These are phyloP conservation scores for Calonectria pseudoturangicola DNA, from an alignment of 2,329 filamentous ascomycete species.

Conservation along the genomic window DNA sequence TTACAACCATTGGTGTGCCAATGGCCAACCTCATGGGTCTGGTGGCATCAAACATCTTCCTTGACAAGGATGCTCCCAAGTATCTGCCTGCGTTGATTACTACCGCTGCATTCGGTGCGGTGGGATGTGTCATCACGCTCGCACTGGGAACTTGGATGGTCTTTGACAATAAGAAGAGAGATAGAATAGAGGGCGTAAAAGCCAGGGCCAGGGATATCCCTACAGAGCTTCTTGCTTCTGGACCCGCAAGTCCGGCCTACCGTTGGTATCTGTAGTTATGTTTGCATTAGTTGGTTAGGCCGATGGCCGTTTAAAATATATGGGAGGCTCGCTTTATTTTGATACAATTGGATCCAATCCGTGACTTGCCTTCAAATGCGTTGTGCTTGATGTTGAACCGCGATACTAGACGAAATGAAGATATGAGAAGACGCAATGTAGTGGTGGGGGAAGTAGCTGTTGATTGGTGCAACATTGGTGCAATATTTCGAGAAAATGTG, in stretches of 20 bases:
- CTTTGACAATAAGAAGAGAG: constrained; percentile 33
- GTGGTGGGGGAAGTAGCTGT: no score
- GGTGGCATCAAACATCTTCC: constrained; percentile 42
- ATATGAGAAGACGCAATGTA: no score
- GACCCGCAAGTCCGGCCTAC: constrained; percentile 35
- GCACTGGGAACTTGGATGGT: constrained; percentile 39
- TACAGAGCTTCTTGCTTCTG: constrained; percentile 34
- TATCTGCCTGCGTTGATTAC: constrained; percentile 38
- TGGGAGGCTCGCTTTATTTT: neutral
- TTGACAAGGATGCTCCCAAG: constrained; percentile 39
- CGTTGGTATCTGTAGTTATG: constrained; percentile 35
- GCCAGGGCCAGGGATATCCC: constrained; percentile 36
- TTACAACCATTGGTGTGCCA: constrained; percentile 84
- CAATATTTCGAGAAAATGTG: no score
- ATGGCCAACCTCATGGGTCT: constrained; percentile 80
- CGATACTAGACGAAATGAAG: no score
- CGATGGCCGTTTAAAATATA: neutral
- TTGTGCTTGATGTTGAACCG: no score
- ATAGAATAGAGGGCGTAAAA: constrained; percentile 35
- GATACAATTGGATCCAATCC: neutral
- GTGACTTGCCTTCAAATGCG: no score
- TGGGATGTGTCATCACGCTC: constrained; percentile 30
- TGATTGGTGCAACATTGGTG: no score
- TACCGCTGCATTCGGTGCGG: constrained; percentile 38
- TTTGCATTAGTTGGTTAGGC: neutral